Evolutionary conservation across 352 stramenopile species (phyloP).

Genomic region (Phytophthora meadii): DNA sequence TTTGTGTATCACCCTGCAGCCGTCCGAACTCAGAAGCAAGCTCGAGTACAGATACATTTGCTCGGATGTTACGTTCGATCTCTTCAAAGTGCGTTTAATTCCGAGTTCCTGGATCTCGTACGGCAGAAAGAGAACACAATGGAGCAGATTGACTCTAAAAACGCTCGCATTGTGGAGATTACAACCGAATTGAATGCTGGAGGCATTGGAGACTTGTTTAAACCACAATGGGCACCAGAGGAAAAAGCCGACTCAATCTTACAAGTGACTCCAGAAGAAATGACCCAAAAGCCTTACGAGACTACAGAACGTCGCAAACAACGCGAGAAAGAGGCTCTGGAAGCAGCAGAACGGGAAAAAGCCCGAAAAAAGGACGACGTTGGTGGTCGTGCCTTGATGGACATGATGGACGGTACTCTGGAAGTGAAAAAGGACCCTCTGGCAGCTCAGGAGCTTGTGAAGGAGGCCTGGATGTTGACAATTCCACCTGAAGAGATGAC

Average conservation of each 20-base stretch:
- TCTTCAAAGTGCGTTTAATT: conserved; percentile 84
- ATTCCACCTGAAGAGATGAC: conserved; percentile 80
- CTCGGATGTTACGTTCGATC: conserved; percentile 76
- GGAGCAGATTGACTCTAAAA: conserved; percentile 90
- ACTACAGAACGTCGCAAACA: conserved; percentile 66
- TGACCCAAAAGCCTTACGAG: conserved; percentile 89
- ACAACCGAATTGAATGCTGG: conserved; percentile 56
- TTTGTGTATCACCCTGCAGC: conserved; percentile 91
- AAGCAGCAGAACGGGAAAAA: conserved; percentile 35
- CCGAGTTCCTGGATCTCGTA: conserved; percentile 78
- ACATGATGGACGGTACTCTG: conserved; percentile 96
- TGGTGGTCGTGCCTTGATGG: conserved; percentile 72
- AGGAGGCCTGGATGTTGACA: conserved; percentile 91
- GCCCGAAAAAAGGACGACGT: conserved; percentile 85
- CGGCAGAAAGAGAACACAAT: conserved; percentile 84
- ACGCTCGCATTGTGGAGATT: conserved; percentile 91
- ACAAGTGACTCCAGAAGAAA: conserved; percentile 72
- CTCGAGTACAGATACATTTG: conserved; percentile 88
- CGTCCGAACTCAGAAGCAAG: conserved; percentile 82
- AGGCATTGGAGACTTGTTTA: conserved; percentile 46
- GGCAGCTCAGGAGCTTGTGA: conserved; percentile 65
- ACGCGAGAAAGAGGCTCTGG: conserved; percentile 42
- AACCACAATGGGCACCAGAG: conserved; percentile 55
- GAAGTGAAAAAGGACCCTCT: conserved; percentile 89
- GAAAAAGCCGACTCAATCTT: conserved; percentile 79